Conservation (phyloP, 2,329 filamentous ascomycete genomes). For the Ophiognomonia clavigignenti-juglandacearum region DNA sequence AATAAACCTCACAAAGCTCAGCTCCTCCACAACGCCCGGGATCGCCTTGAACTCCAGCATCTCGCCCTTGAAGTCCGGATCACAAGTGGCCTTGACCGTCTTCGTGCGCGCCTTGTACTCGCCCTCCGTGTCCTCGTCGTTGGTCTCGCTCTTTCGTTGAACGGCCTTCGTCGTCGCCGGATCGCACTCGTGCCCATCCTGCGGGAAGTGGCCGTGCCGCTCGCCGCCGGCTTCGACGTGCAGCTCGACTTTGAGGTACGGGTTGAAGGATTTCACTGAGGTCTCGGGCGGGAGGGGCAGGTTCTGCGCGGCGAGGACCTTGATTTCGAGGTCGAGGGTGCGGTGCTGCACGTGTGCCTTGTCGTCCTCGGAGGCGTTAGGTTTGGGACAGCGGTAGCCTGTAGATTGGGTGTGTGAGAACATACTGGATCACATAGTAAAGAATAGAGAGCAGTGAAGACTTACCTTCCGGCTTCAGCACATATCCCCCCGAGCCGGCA, state of each 20-base stretch:
- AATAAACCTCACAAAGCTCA: constrained; percentile 77
- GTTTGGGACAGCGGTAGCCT: constrained; percentile 35
- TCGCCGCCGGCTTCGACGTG: constrained; percentile 68
- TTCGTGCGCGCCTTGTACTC: constrained; percentile 51
- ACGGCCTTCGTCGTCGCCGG: constrained; percentile 7
- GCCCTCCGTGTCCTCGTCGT: constrained; percentile 51
- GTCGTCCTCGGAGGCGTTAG: constrained; percentile 25
- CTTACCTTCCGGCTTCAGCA: constrained; percentile 72
- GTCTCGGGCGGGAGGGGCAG: constrained; percentile 60
- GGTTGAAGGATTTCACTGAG: constrained; percentile 56
- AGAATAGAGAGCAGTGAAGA: background rate
- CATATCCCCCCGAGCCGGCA: constrained; percentile 74
- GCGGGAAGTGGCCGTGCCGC: constrained; percentile 22
- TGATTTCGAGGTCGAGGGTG: constrained; percentile 65
- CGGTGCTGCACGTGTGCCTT: constrained; percentile 42
- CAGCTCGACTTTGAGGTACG: constrained; percentile 79
- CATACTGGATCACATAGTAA: background rate
- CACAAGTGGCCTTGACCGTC: constrained; percentile 46
- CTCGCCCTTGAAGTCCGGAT: constrained; percentile 60
- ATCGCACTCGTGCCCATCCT: constrained; percentile 8
- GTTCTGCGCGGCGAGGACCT: constrained; percentile 71
- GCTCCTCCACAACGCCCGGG: constrained; percentile 57
- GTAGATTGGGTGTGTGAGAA: background rate
- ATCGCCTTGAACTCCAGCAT: constrained; percentile 52
- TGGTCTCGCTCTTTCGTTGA: constrained; percentile 28